phyloP scores from a whole-genome alignment of 2,329 filamentous ascomycete genomes.

The Diaporthe caulivora region DNA sequence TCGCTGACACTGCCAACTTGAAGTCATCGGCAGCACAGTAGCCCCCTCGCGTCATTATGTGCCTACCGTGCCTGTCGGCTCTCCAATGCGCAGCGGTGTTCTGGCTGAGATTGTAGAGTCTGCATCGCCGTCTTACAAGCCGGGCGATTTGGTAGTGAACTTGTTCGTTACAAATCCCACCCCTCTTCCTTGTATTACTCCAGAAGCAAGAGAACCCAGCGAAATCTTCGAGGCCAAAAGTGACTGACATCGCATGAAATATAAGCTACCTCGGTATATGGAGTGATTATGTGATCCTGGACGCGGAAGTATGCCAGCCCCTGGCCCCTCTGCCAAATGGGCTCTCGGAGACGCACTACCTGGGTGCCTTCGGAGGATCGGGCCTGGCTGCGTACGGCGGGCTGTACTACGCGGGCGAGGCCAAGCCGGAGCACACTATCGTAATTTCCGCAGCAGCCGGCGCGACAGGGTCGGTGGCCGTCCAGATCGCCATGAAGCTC shows the following conservation, averaged over 20 bases:
- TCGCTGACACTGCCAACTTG: neutral
- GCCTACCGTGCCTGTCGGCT: constrained; percentile 43
- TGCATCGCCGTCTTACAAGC: constrained; percentile 40
- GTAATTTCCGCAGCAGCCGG: constrained; percentile 62
- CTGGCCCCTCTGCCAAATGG: constrained; percentile 42
- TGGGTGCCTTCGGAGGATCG: constrained; percentile 47
- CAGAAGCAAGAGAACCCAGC: neutral
- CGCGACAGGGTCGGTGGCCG: constrained; percentile 60
- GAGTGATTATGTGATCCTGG: constrained; percentile 45
- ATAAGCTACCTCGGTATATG: constrained; percentile 44
- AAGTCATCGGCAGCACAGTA: constrained; percentile 45
- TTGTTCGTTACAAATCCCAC: neutral
- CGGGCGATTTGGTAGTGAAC: constrained; percentile 45
- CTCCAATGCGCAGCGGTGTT: constrained; percentile 46
- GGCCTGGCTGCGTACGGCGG: constrained; percentile 61
- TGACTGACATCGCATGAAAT: neutral
- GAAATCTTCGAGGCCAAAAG: neutral
- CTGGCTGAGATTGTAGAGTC: constrained; percentile 48
- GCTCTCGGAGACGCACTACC: constrained; percentile 45
- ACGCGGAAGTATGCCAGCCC: constrained; percentile 42
- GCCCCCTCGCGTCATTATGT: constrained; percentile 47
- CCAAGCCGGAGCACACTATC: constrained; percentile 54
- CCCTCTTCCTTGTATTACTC: constrained; percentile 18
- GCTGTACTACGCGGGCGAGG: constrained; percentile 50
- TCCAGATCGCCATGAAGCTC: constrained; percentile 65